A percentile compares a stretch with the other conserved stretches of the same genome.
phyloP scores from a whole-genome alignment of 1,284 basidiomycete genomes.

The Sphagnurus paluster region DNA sequence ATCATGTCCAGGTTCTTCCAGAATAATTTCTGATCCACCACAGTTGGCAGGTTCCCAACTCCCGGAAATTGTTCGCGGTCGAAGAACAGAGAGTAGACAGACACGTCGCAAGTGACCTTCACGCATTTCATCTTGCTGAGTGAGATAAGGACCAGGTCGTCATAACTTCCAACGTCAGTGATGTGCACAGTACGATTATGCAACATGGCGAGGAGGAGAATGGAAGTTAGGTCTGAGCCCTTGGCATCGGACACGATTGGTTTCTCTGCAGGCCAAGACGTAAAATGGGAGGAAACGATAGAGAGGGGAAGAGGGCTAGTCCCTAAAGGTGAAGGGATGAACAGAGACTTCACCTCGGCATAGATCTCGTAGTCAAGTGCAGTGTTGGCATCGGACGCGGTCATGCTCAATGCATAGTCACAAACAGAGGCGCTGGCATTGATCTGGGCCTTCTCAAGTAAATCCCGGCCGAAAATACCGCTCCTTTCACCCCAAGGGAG shows the following conservation, averaged over 20 bases:
- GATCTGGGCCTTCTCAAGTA: slow-evolving; percentile 69
- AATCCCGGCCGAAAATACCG: slow-evolving; percentile 64
- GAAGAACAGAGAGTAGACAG: slow-evolving; percentile 93
- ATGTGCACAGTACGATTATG: slow-evolving; percentile 91
- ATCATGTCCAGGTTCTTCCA: slow-evolving; percentile 88
- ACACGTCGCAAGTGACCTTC: slow-evolving; percentile 95
- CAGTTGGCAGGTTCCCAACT: slow-evolving; percentile 70
- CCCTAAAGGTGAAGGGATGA: slow-evolving; percentile 76
- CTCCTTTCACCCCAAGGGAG: slow-evolving; percentile 69
- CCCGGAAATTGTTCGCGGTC: slow-evolving; percentile 73
- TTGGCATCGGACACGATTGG: slow-evolving; percentile 94
- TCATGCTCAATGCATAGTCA: slow-evolving; percentile 84
- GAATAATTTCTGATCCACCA: slow-evolving; percentile 80
- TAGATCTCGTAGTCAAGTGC: slow-evolving; percentile 76
- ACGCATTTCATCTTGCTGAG: slow-evolving; percentile 94
- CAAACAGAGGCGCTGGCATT: slow-evolving; percentile 75
- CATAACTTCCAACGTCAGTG: slow-evolving; percentile 85
- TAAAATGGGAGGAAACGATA: slow-evolving; percentile 83
- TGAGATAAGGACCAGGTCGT: slow-evolving; percentile 90
- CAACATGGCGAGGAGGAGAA: slow-evolving; percentile 90
- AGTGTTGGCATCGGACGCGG: slow-evolving; percentile 73
- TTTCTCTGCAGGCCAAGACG: slow-evolving; percentile 89
- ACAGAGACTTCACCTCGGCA: slow-evolving; percentile 81
- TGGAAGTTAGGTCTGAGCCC: slow-evolving; percentile 89
- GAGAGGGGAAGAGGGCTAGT: slow-evolving; percentile 50